A percentile compares a stretch with the other conserved stretches of the same genome.
phyloP scores from a whole-genome alignment of 1,284 basidiomycete genomes.

The Malassezia dermatis region DNA sequence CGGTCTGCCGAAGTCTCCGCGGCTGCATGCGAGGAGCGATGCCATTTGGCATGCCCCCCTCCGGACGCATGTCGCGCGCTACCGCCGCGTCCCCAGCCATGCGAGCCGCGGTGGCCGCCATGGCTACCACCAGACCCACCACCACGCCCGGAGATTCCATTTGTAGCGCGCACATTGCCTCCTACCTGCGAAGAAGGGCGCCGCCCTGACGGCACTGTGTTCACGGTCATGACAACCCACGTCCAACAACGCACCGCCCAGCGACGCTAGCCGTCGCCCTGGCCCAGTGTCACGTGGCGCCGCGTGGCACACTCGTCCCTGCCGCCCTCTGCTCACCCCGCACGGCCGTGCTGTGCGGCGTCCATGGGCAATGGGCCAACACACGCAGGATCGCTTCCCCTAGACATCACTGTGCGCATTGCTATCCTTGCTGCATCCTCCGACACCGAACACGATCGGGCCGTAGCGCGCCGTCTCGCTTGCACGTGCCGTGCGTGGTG shows the following conservation, averaged over 20 bases:
- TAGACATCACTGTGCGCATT: not conserved
- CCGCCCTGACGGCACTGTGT: not conserved
- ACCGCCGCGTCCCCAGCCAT: not conserved
- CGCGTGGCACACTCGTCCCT: not conserved
- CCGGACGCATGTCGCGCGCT: not conserved
- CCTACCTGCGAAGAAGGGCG: not conserved
- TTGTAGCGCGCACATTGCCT: not conserved
- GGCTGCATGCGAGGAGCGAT: not conserved
- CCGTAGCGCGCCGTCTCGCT: not conserved
- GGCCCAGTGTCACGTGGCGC: constrained; percentile 2
- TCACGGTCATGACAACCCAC: not conserved
- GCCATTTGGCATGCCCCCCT: not conserved
- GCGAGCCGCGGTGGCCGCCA: not conserved
- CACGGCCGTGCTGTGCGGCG: not conserved
- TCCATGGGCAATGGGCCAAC: not conserved
- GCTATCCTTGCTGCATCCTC: not conserved
- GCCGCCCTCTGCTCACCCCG: not conserved
- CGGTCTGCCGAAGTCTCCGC: not conserved
- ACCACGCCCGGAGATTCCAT: not conserved
- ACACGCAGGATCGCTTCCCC: not conserved
- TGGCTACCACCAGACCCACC: not conserved
- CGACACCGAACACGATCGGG: not conserved
- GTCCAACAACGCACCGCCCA: not conserved
- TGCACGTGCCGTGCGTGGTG: constrained; percentile 7
- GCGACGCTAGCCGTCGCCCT: not conserved